Conservation (phyloP, 2,329 filamentous ascomycete species). For the Beauveria sp. region DNA sequence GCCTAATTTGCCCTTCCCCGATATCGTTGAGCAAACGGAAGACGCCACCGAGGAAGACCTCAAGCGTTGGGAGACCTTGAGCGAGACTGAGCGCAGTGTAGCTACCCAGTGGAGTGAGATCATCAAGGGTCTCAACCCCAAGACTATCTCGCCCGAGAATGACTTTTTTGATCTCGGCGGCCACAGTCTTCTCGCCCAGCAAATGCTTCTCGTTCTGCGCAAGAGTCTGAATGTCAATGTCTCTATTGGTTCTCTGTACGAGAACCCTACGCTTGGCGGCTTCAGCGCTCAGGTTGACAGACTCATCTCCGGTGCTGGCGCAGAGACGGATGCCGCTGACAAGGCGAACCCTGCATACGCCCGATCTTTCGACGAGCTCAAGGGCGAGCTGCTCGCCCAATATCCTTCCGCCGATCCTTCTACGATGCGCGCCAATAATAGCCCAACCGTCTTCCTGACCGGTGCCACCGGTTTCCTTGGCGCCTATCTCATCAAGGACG, state of each 20-base stretch:
- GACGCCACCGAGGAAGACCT: slow-evolving; percentile 28
- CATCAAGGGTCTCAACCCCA: slow-evolving; percentile 58
- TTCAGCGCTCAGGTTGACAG: slow-evolving; percentile 25
- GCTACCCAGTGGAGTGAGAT: slow-evolving; percentile 58
- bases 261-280: slow-evolving; percentile 20
- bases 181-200: slow-evolving; percentile 52
- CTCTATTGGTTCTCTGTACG: slow-evolving; percentile 25
- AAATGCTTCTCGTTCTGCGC: slow-evolving; percentile 58
- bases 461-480: slow-evolving; percentile 76
- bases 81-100: slow-evolving; percentile 31
- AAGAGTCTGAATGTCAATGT: slow-evolving; percentile 23
- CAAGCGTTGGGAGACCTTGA: slow-evolving; percentile 44
- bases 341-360: too few relatives aligned
- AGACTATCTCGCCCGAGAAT: slow-evolving; percentile 31
- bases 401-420: too few relatives aligned
- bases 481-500: slow-evolving; percentile 67
- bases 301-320: slow-evolving; percentile 7
- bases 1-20: slow-evolving; percentile 71
- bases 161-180: slow-evolving; percentile 33
- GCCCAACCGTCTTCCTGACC: slow-evolving; percentile 66
- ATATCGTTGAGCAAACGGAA: slow-evolving; percentile 50
- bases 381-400: too few relatives aligned
- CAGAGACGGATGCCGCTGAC: too few relatives aligned
- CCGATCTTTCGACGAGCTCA: slow-evolving; percentile 40
- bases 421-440: slow-evolving; percentile 12